Percentiles rank a stretch among this genome's conserved stretches.
Evolutionary conservation across 1,284 basidiomycete genomes (phyloP).

Genomic region (Malassezia caprae): DNA sequence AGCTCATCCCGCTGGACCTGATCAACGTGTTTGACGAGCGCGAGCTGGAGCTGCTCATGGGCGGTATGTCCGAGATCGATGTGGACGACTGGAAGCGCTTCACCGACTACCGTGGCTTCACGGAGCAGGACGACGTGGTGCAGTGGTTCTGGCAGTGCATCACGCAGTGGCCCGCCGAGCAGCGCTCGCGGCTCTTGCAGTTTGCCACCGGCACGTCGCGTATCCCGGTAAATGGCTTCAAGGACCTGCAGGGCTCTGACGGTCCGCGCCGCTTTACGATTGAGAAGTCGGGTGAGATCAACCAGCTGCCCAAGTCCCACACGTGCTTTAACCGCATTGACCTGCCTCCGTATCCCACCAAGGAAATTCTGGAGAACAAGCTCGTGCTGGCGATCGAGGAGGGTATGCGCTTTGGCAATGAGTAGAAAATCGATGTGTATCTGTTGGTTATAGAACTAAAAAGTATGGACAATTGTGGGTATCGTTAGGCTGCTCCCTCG

Average conservation of each 20-base stretch:
- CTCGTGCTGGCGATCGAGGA: slow-evolving; percentile 45
- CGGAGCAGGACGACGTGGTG: slow-evolving; percentile 58
- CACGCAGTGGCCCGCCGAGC: slow-evolving; percentile 86
- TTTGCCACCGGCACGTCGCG: slow-evolving; percentile 95
- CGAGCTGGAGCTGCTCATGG: slow-evolving; percentile 81
- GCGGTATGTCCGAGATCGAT: slow-evolving; percentile 98
- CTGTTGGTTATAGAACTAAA: neutral
- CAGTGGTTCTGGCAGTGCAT: slow-evolving; percentile 99
- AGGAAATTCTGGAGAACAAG: slow-evolving; percentile 44
- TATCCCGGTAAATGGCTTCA: slow-evolving; percentile 97
- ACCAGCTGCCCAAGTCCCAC: slow-evolving; percentile 45
- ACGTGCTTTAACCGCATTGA: slow-evolving; percentile 49
- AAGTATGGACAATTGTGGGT: neutral
- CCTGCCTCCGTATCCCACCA: slow-evolving; percentile 43
- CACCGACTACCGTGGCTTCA: slow-evolving; percentile 57
- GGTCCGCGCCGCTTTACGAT: slow-evolving; percentile 57
- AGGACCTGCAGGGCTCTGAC: slow-evolving; percentile 93
- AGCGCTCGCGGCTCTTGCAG: slow-evolving; percentile 78
- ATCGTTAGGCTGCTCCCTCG: neutral
- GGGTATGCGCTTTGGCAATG: slow-evolving; percentile 43
- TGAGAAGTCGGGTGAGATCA: slow-evolving; percentile 45
- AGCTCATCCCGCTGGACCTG: slow-evolving; percentile 86
- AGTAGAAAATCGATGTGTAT: slow-evolving; percentile 18
- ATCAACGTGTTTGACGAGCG: slow-evolving; percentile 97
- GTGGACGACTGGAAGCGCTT: slow-evolving; percentile 58